These are phyloP conservation scores for Asterella californica DNA, from an alignment of 225 moss, liverwort and hornwort species.

Conservation along the genomic window DNA sequence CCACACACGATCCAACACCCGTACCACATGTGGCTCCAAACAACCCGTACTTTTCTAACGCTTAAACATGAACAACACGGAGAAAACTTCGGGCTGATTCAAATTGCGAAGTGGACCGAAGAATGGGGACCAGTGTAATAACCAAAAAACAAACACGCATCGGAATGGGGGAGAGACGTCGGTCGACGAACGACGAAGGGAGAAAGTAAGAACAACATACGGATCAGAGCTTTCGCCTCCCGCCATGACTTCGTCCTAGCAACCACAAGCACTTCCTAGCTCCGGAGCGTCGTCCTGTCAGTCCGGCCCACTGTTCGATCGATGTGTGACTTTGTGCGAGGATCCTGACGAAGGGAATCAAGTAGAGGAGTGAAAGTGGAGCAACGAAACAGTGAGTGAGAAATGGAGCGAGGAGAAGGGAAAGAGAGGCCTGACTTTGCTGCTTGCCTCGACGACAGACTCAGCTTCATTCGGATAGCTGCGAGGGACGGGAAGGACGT, in stretches of 20 bases:
- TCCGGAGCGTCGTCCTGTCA: background rate
- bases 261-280: background rate
- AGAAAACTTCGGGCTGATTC: background rate
- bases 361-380: background rate
- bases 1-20: background rate
- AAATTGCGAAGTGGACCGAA: background rate
- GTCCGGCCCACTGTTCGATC: background rate
- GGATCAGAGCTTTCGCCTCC: slow-evolving; percentile 16
- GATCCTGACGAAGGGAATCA: background rate
- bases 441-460: background rate
- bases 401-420: background rate
- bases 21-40: background rate
- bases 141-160: background rate
- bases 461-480: background rate
- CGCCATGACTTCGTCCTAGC: background rate
- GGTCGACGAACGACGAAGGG: background rate
- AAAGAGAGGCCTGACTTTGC: background rate
- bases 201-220: background rate
- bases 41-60: background rate
- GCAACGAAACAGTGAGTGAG: background rate
- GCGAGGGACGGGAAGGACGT: too few relatives aligned
- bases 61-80: background rate
- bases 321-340: background rate
- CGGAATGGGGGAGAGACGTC: background rate
- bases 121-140: background rate